Evolutionary conservation across 2,329 filamentous ascomycete species (phyloP).

Genomic region (Thielaviopsis ethacetica): DNA sequence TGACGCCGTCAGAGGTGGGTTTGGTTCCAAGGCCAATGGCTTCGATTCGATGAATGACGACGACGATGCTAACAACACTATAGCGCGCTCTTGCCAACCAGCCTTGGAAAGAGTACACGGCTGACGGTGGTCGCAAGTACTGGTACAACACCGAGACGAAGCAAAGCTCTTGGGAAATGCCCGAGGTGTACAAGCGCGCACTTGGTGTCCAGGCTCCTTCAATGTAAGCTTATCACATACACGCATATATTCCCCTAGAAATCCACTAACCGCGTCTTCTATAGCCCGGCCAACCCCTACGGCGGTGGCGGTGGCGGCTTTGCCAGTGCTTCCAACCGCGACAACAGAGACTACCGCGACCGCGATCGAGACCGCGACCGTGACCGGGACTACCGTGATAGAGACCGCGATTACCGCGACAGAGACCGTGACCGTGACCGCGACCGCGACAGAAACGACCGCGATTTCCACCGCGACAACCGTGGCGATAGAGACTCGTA

Average conservation of each 20-base stretch:
- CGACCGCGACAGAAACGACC: constrained; percentile 23
- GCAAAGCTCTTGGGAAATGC: constrained; percentile 90
- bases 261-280: not conserved
- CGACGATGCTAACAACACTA: not conserved
- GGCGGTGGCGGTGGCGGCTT: constrained; percentile 21
- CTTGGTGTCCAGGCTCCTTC: constrained; percentile 33
- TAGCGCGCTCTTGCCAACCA: constrained; percentile 67
- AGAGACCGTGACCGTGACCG: constrained; percentile 18
- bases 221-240: not conserved
- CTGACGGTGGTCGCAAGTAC: constrained; percentile 76
- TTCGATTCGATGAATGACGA: not conserved
- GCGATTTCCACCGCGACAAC: constrained; percentile 12
- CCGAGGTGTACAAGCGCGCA: constrained; percentile 62
- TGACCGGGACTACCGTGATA: constrained; percentile 15
- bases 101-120: constrained; percentile 85
- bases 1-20: constrained; percentile 63
- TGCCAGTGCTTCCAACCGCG: constrained; percentile 16
- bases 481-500: constrained; percentile 21
- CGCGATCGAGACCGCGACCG: constrained; percentile 15
- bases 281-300: constrained; percentile 23
- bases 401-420: constrained; percentile 15
- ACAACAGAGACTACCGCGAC: constrained; percentile 19
- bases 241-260: not conserved
- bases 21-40: not conserved
- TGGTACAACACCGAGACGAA: constrained; percentile 91